Conservation (phyloP, 1,284 basidiomycete species). For the Apiotrichum akiyoshidainum region DNA sequence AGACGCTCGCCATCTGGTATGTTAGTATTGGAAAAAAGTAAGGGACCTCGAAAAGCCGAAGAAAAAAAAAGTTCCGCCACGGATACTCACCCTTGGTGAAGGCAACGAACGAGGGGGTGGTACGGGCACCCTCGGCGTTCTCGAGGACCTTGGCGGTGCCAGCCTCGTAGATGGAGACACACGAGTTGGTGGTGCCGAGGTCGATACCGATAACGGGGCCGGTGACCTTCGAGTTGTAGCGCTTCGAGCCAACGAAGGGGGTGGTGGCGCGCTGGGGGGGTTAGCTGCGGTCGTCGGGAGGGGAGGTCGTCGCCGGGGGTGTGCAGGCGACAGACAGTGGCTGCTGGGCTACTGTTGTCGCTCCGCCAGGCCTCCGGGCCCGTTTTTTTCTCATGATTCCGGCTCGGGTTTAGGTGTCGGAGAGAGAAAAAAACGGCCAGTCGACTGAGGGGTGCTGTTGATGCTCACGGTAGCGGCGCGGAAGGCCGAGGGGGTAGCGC, state of each 20-base stretch:
- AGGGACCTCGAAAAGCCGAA: not conserved
- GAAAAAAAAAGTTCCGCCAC: not conserved
- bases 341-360: not conserved
- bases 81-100: constrained; percentile 74
- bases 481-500: constrained; percentile 22
- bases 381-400: constrained; percentile 3
- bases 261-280: constrained; percentile 32
- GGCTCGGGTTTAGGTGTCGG: not conserved
- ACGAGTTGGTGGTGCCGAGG: constrained; percentile 67
- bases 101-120: constrained; percentile 96
- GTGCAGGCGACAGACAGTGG: not conserved
- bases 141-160: constrained; percentile 92
- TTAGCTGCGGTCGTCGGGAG: not conserved
- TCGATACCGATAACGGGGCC: constrained; percentile 57
- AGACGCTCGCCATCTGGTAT: constrained; percentile 71
- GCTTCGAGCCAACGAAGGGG: constrained; percentile 39
- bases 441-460: not conserved
- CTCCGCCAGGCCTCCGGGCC: not conserved
- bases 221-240: constrained; percentile 53
- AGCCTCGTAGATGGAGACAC: constrained; percentile 94
- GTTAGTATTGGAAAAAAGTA: not conserved
- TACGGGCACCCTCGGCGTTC: constrained; percentile 95
- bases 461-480: constrained; percentile 29
- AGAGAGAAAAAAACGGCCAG: not conserved
- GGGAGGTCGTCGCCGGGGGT: no score